Conservation (phyloP, 148 eudicot genomes). For the Cornus suecica region DNA sequence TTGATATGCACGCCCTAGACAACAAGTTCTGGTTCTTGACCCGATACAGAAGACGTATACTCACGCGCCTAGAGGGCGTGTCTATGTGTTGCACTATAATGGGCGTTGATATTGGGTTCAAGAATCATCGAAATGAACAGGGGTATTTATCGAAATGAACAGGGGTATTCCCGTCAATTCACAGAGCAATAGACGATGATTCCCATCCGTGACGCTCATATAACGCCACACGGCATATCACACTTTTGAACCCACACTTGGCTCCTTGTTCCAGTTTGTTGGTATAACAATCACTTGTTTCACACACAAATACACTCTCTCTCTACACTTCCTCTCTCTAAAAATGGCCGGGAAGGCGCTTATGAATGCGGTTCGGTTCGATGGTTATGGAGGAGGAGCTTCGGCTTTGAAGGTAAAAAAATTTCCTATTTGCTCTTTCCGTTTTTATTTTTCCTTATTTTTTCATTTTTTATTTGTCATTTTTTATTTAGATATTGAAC, state of each 20-base stretch:
- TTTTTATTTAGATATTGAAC: not conserved
- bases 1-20: no score
- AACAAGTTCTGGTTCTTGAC: no score
- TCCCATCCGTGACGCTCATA: no score
- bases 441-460: not conserved
- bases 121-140: no score
- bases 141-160: no score
- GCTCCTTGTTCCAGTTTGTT: not conserved
- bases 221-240: no score
- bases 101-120: no score
- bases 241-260: not conserved
- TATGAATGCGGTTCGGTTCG: conserved; percentile 52
- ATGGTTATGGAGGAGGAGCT: conserved; percentile 46
- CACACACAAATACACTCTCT: not conserved
- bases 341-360: conserved; percentile 28
- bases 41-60: no score
- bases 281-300: not conserved
- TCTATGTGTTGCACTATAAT: no score
- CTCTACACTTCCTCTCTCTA: not conserved
- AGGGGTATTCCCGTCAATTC: no score
- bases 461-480: not conserved
- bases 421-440: not conserved
- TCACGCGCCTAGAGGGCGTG: no score
- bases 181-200: no score
- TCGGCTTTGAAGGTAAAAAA: conserved; percentile 50